Conservation (phyloP, 805 yeast species). For the Blastobotrys americana region DNA sequence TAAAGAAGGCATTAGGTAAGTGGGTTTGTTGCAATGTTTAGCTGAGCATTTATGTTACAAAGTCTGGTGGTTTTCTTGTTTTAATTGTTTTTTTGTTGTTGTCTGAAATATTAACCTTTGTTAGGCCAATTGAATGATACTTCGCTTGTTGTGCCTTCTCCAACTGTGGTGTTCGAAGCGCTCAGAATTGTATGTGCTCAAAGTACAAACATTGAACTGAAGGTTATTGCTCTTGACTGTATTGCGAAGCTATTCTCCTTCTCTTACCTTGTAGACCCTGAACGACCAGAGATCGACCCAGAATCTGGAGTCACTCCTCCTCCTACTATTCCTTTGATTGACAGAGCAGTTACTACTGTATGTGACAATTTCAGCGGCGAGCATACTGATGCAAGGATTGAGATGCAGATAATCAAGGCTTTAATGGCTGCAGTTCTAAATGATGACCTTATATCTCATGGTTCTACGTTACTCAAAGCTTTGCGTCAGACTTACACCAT, state of each 20-base stretch:
- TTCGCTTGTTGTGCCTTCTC: slow-evolving; percentile 34
- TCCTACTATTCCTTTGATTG: slow-evolving; percentile 55
- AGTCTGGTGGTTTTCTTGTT: neutral
- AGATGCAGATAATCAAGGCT: slow-evolving; percentile 88
- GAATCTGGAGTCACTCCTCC: slow-evolving; percentile 44
- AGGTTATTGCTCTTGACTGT: slow-evolving; percentile 71
- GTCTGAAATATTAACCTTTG: slow-evolving; percentile 24
- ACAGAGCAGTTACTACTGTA: slow-evolving; percentile 77
- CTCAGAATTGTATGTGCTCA: slow-evolving; percentile 64
- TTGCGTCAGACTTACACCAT: slow-evolving; percentile 90
- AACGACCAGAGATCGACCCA: slow-evolving; percentile 25
- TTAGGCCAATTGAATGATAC: slow-evolving; percentile 25
- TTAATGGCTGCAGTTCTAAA: slow-evolving; percentile 80
- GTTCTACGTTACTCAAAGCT: slow-evolving; percentile 80
- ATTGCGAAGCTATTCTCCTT: slow-evolving; percentile 85
- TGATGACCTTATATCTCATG: slow-evolving; percentile 78
- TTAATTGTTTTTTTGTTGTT: neutral
- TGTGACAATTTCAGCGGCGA: slow-evolving; percentile 86
- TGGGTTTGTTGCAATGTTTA: slow-evolving; percentile 8
- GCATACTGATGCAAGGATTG: slow-evolving; percentile 81
- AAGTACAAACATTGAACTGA: slow-evolving; percentile 53
- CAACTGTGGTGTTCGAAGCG: slow-evolving; percentile 65
- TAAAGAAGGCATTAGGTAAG: slow-evolving; percentile 29
- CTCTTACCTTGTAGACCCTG: slow-evolving; percentile 51
- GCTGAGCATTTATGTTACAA: slow-evolving; percentile 1